A percentile compares a stretch with the other conserved stretches of the same genome.
These are phyloP conservation scores for Candida insectorum DNA, from an alignment of 805 yeast species.

Conservation along the genomic window DNA sequence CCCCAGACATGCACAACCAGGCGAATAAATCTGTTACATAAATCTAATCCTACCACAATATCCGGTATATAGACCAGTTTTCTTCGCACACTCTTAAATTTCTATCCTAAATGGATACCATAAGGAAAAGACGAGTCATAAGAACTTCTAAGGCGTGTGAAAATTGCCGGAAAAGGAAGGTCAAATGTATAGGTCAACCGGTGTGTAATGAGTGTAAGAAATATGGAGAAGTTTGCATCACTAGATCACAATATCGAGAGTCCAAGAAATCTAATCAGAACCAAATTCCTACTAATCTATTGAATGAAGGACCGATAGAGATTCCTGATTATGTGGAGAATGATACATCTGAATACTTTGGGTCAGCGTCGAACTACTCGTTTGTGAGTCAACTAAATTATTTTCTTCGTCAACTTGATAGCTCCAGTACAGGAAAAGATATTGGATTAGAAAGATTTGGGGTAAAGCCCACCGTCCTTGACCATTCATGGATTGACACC, in stretches of 20 bases:
- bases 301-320: too few relatives aligned
- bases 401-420: slow-evolving; percentile 10
- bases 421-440: slow-evolving; percentile 8
- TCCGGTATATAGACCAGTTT: too few relatives aligned
- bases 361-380: slow-evolving; percentile 19
- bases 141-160: slow-evolving; percentile 13
- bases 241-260: slow-evolving; percentile 7
- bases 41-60: too few relatives aligned
- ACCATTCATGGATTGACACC: slow-evolving; percentile 5
- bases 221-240: slow-evolving; percentile 14
- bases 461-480: slow-evolving; percentile 13
- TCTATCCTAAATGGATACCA: too few relatives aligned
- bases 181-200: slow-evolving; percentile 10
- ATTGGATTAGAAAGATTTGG: slow-evolving; percentile 18
- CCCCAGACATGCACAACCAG: too few relatives aligned
- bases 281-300: background rate
- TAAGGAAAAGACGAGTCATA: slow-evolving; percentile 3
- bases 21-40: too few relatives aligned
- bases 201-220: slow-evolving; percentile 13
- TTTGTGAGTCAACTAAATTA: slow-evolving; percentile 20
- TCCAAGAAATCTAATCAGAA: background rate
- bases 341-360: slow-evolving; percentile 16
- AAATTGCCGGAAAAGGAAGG: slow-evolving; percentile 13
- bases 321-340: slow-evolving; percentile 8
- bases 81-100: too few relatives aligned